A percentile compares a stretch with the other conserved stretches of the same genome.
Evolutionary conservation across 1,139 yeast species (phyloP).

Genomic region (Eremothecium coryli): DNA sequence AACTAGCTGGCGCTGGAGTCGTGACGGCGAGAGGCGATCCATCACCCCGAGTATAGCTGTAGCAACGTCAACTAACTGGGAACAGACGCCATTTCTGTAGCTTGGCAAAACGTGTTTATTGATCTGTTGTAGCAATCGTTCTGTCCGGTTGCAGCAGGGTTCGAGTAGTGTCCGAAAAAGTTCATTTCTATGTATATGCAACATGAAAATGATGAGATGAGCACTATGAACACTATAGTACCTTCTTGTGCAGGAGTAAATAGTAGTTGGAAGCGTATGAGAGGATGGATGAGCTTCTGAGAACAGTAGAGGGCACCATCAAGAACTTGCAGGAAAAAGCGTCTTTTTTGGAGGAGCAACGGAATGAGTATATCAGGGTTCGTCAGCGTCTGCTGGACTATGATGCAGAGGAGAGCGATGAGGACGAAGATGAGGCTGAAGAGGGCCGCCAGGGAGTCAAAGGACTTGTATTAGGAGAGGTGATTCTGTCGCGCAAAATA

Average conservation of each 20-base stretch:
- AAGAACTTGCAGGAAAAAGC: conserved; percentile 24
- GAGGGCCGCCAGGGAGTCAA: conserved; percentile 16
- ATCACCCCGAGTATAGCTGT: too few relatives aligned
- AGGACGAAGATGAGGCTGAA: conserved; percentile 7
- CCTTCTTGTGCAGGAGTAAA: not conserved
- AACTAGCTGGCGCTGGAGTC: too few relatives aligned
- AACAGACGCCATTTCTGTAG: too few relatives aligned
- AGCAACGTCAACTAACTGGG: too few relatives aligned
- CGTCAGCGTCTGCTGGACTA: conserved; percentile 22
- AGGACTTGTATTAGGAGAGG: conserved; percentile 31
- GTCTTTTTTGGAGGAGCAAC: conserved; percentile 26
- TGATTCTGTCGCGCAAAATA: conserved; percentile 31
- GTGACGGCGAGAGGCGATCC: too few relatives aligned
- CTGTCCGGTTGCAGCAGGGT: too few relatives aligned
- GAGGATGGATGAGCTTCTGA: conserved; percentile 23
- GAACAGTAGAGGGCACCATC: conserved; percentile 25
- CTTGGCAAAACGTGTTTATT: too few relatives aligned
- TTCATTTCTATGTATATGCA: too few relatives aligned
- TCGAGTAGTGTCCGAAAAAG: too few relatives aligned
- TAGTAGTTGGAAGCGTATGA: not conserved
- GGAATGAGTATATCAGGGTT: conserved; percentile 26
- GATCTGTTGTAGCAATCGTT: too few relatives aligned
- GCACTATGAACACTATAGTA: not conserved
- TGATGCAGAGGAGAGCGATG: conserved; percentile 7
- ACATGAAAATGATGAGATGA: not conserved